Conservation (phyloP, 192 early-diverging fungal genomes). For the Chytriomyces sp. region DNA sequence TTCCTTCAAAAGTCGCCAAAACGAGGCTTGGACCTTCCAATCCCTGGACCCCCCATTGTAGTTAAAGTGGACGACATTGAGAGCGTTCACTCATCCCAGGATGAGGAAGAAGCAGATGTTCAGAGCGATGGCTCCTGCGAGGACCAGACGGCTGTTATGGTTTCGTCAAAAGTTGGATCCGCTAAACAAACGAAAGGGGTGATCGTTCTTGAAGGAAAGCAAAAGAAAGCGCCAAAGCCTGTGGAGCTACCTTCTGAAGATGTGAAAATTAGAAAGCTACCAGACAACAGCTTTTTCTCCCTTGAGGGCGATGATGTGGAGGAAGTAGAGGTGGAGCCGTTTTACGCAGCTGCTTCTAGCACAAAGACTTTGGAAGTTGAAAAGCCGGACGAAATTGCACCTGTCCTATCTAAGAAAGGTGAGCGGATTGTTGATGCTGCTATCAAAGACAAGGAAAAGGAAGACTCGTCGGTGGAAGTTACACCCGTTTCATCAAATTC, state of each 20-base stretch:
- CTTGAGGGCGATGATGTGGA: constrained; percentile 1
- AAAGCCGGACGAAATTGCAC: constrained; percentile 1
- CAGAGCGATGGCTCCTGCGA: constrained; percentile 10
- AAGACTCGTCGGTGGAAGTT: constrained; percentile 9
- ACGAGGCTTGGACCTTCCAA: neutral
- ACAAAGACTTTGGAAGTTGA: neutral
- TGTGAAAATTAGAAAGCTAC: constrained; percentile 2
- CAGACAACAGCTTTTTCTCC: constrained; percentile 3
- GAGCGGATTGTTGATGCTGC: constrained; percentile 11
- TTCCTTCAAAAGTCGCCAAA: neutral
- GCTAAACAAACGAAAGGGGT: neutral
- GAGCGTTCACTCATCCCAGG: too few species aligned
- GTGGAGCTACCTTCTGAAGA: neutral
- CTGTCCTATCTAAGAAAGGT: neutral
- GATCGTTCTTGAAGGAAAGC: neutral
- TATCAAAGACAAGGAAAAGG: constrained; percentile 14
- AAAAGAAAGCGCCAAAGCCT: neutral
- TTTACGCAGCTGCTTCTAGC: neutral
- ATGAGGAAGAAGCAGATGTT: constrained; percentile 26
- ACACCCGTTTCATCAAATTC: neutral
- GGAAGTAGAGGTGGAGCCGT: constrained; percentile 18
- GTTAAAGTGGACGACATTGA: constrained; percentile 23
- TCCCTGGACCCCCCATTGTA: constrained; percentile 5
- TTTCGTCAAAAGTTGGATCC: neutral
- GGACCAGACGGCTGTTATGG: neutral